Percentiles rank a stretch among this genome's conserved stretches.
These are phyloP conservation scores for Agroathelia rolfsii DNA, from an alignment of 1,284 basidiomycete genomes.

Conservation along the genomic window DNA sequence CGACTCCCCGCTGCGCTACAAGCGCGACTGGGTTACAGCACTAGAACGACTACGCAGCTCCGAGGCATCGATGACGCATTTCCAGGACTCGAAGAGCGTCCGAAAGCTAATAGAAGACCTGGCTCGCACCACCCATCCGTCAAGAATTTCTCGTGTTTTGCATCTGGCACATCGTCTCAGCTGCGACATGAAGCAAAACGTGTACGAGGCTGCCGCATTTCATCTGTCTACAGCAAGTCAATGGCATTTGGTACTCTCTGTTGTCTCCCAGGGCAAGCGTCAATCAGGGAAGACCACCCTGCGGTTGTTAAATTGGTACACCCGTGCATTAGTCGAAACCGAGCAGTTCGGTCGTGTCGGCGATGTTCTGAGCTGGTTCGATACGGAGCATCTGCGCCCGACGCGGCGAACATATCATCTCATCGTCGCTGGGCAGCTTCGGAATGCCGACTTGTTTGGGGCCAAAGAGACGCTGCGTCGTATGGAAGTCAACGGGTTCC, in stretches of 20 bases:
- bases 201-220: slow-evolving; percentile 47
- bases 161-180: slow-evolving; percentile 38
- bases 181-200: slow-evolving; percentile 36
- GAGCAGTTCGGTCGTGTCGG: slow-evolving; percentile 36
- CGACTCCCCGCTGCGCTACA: slow-evolving; percentile 15
- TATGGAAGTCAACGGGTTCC: slow-evolving; percentile 49
- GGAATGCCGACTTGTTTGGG: slow-evolving; percentile 50
- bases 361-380: slow-evolving; percentile 39
- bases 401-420: slow-evolving; percentile 56
- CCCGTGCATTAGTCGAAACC: slow-evolving; percentile 45
- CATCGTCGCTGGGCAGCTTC: slow-evolving; percentile 53
- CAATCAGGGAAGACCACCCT: slow-evolving; percentile 37
- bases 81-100: slow-evolving; percentile 29
- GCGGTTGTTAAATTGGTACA: slow-evolving; percentile 59
- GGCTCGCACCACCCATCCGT: slow-evolving; percentile 29
- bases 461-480: slow-evolving; percentile 39
- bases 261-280: slow-evolving; percentile 35
- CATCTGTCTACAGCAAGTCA: slow-evolving; percentile 32
- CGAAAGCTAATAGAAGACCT: slow-evolving; percentile 34
- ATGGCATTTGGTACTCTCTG: slow-evolving; percentile 41
- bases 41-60: slow-evolving; percentile 17
- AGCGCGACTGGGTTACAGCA: slow-evolving; percentile 1
- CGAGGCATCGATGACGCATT: slow-evolving; percentile 19
- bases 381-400: slow-evolving; percentile 32
- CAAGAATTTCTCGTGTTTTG: slow-evolving; percentile 34